A percentile compares a stretch with the other conserved stretches of the same genome.
phyloP scores from a whole-genome alignment of 2,329 filamentous ascomycete species.

The Penicillium sp. region DNA sequence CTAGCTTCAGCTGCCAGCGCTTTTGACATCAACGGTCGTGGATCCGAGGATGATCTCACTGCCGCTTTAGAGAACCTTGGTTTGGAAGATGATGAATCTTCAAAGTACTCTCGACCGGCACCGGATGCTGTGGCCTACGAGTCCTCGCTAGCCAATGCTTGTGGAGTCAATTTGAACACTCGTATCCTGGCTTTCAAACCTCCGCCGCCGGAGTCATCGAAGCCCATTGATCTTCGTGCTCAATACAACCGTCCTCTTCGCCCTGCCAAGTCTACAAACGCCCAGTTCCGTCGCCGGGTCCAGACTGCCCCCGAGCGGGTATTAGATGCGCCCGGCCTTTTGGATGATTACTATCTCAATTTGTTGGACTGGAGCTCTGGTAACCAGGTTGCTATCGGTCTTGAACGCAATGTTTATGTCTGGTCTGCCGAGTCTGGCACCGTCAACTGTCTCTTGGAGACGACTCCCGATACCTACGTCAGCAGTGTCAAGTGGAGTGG shows the following conservation, averaged over 20 bases:
- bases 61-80: slow-evolving; percentile 74
- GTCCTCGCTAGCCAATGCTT: slow-evolving; percentile 82
- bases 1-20: slow-evolving; percentile 68
- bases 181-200: slow-evolving; percentile 98
- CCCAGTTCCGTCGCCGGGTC: slow-evolving; percentile 85
- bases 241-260: slow-evolving; percentile 98
- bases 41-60: slow-evolving; percentile 66
- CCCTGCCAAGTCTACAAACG: slow-evolving; percentile 64
- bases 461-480: slow-evolving; percentile 84
- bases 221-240: slow-evolving; percentile 92
- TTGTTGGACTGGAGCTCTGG: slow-evolving; percentile 95
- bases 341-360: slow-evolving; percentile 99
- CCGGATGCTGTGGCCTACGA: slow-evolving; percentile 88
- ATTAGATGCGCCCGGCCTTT: slow-evolving; percentile 87
- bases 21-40: slow-evolving; percentile 58
- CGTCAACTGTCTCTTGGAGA: slow-evolving; percentile 84
- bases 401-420: slow-evolving; percentile 95
- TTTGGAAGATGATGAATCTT: slow-evolving; percentile 66
- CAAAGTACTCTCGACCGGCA: slow-evolving; percentile 67
- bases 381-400: slow-evolving; percentile 95
- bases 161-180: slow-evolving; percentile 86
- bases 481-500: slow-evolving; percentile 99
- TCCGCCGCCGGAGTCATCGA: slow-evolving; percentile 93
- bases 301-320: slow-evolving; percentile 94
- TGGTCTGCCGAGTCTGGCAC: slow-evolving; percentile 95